Evolutionary conservation across 1,284 basidiomycete species (phyloP).

Genomic region (Apiotrichum sp.): DNA sequence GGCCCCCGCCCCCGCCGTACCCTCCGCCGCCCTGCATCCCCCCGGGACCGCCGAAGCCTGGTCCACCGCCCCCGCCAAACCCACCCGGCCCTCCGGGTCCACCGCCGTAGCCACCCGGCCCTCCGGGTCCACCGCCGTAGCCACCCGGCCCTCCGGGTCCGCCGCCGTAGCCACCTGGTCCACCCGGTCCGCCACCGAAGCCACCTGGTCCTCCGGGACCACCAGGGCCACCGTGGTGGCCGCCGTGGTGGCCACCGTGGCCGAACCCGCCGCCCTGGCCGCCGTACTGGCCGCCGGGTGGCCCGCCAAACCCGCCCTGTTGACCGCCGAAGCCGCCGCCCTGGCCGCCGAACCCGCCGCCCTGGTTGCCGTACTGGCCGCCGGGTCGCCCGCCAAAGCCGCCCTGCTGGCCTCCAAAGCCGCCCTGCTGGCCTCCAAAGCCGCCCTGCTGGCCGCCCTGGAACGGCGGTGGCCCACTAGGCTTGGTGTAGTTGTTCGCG

Average conservation of each 20-base stretch:
- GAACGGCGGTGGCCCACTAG: slow-evolving; percentile 34
- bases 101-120: neutral
- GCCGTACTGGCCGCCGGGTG: neutral
- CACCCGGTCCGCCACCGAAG: neutral
- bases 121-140: neutral
- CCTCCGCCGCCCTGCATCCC: neutral
- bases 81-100: neutral
- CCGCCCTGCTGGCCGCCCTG: slow-evolving; percentile 15
- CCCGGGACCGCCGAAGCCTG: neutral
- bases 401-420: neutral
- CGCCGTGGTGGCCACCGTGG: neutral
- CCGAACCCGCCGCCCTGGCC: neutral
- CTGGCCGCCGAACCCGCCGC: slow-evolving; percentile 10
- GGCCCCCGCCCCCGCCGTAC: neutral
- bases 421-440: slow-evolving; percentile 1
- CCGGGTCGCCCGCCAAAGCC: too few species aligned
- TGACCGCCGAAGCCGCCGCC: slow-evolving; percentile 9
- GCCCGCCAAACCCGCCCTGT: neutral
- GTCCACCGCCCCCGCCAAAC: neutral
- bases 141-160: neutral
- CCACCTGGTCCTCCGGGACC: neutral
- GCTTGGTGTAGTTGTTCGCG: neutral
- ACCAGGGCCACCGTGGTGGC: neutral
- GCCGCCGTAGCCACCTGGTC: neutral
- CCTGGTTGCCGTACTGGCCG: too few species aligned